Evolutionary conservation across 2,329 filamentous ascomycete genomes (phyloP), one percentile per base, ranked within the genome.

Genomic region (Elsinoe perseae): DNA sequence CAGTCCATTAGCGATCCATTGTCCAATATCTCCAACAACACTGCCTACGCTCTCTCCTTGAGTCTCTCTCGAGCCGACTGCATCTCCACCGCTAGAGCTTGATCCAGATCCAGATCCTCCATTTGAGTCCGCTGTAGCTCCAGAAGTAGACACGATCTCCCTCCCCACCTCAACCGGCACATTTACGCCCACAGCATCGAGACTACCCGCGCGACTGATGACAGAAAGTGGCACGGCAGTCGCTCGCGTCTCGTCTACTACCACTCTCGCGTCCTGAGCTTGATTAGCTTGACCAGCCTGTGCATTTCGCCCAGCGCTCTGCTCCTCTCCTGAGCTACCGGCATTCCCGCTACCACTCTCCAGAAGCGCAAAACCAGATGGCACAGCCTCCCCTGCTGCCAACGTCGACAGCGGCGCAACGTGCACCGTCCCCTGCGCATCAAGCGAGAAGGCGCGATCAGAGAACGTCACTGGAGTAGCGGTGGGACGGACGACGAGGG

Each of bases 1-100:
- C 8, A 50, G 44, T 3, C 44, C 44, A 20, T 23, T 10, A 50
- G 44, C 44, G n/a, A 50, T 50, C 44, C 44, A 50, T 27, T 32
- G 14, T 27, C 44, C 44, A 14, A 50, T 30, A 50, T 50, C 44
- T 3, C 44, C 27, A 5, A 50, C n/a, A 3, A 50, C 10, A 4
- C 12, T 14, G 5, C 44, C 44, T 2, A 50, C 27, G 44, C 44
- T 50, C 16, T 30, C 3, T 3, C 44, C 21, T 18, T 28, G 23
- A 10, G 12, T 25, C 44, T 32, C 4, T 18, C 16, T 4, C 2
- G 10, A n/a, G 18, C 40, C 40, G 8, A 12, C 10, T 4, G 12
- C 7, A 25, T 27, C 21, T 3, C 44, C 44, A 32, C 44, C 27
- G 5, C 23, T 16, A 21, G 14, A 30, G n/a, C 44, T 27, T 10